These are phyloP conservation scores for Asterionellopsis glacialis DNA, from an alignment of 108 stramenopile species.

Conservation along the genomic window DNA sequence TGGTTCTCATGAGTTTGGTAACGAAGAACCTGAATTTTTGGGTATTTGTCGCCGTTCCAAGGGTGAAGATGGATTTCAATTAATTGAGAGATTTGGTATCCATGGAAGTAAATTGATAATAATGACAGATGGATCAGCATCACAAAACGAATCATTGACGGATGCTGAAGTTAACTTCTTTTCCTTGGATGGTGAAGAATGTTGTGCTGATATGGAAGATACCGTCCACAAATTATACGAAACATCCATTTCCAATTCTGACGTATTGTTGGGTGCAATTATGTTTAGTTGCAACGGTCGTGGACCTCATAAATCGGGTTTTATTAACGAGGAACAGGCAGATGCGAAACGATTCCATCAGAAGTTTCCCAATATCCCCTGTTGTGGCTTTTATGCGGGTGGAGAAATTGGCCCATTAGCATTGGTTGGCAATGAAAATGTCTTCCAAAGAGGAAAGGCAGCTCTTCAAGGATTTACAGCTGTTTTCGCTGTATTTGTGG, in stretches of 20 bases:
- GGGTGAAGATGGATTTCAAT: constrained; percentile 32
- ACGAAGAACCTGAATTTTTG: constrained; percentile 26
- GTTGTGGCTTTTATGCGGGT: constrained; percentile 48
- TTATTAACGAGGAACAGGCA: constrained; percentile 34
- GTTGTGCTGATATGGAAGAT: constrained; percentile 36
- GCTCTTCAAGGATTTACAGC: constrained; percentile 49
- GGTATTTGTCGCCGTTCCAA: constrained; percentile 24
- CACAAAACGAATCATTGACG: constrained; percentile 13
- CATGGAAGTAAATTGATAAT: constrained; percentile 8
- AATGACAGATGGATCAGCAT: constrained; percentile 24
- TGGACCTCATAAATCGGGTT: constrained; percentile 23
- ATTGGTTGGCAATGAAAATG: constrained; percentile 32
- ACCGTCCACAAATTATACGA: constrained; percentile 26
- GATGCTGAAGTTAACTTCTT: constrained; percentile 51
- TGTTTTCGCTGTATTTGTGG: constrained; percentile 41
- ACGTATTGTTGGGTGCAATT: constrained; percentile 43
- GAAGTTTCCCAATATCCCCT: constrained; percentile 39
- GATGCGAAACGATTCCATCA: constrained; percentile 42
- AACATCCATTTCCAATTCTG: constrained; percentile 11
- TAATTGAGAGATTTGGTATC: constrained; percentile 9
- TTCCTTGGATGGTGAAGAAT: constrained; percentile 34
- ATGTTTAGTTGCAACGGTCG: constrained; percentile 51
- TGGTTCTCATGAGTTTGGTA: background rate
- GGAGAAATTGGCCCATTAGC: constrained; percentile 62
- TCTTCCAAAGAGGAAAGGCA: constrained; percentile 38